Conservation (phyloP, 768 basidiomycete species). For the Paxillus rubicundulus region DNA sequence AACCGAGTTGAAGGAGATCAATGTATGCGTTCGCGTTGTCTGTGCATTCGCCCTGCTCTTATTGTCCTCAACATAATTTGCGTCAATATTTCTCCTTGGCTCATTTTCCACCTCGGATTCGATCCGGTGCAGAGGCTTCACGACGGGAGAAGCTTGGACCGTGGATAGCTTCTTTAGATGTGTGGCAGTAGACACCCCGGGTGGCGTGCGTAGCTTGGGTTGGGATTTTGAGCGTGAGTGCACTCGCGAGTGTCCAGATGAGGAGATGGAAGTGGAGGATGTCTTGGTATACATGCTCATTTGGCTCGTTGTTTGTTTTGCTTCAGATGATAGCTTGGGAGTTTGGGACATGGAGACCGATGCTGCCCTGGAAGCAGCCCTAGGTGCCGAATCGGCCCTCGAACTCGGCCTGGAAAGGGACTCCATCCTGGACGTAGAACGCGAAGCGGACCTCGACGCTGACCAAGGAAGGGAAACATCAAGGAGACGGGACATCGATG, state of each 20-base stretch:
- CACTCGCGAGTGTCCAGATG: conserved; percentile 1
- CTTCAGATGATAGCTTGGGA: conserved; percentile 2
- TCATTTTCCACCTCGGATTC: conserved; percentile 3
- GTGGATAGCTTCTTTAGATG: conserved; percentile 28
- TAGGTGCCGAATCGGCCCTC: conserved; percentile 8
- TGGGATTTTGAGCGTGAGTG: conserved; percentile 36
- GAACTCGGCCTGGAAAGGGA: conserved; percentile 14
- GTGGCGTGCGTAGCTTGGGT: conserved; percentile 28
- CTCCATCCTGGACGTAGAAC: conserved; percentile 19
- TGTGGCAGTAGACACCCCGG: conserved; percentile 1
- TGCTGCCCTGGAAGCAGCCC: not conserved
- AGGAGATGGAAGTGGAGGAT: not conserved
- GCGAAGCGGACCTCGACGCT: conserved; percentile 16
- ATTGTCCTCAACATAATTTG: conserved; percentile 8
- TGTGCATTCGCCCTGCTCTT: not conserved
- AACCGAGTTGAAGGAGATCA: conserved; percentile 15
- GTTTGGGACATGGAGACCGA: not conserved
- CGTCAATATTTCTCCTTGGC: not conserved
- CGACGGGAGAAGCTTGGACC: conserved; percentile 29
- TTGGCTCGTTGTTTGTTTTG: not conserved
- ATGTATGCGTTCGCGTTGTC: conserved; percentile 20
- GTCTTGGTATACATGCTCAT: not conserved
- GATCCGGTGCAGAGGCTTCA: conserved; percentile 14
- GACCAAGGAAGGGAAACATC: conserved; percentile 38
- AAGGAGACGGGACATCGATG: conserved; percentile 26